Conservation (phyloP, 495 filamentous ascomycete genomes). For the Thozetella sp. region DNA sequence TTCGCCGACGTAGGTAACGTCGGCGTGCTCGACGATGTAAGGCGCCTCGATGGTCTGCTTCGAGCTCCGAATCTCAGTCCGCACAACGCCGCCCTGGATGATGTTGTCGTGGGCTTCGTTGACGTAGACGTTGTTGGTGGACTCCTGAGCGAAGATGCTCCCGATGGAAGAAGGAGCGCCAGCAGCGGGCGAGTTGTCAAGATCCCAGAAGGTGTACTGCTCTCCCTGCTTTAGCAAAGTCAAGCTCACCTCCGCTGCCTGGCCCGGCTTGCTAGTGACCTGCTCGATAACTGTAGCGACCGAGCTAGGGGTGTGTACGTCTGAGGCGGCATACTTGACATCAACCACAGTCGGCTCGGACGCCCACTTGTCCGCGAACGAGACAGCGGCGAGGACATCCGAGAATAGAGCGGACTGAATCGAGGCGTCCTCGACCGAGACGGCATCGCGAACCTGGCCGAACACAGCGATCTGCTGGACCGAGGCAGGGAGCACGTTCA, state of each 20-base stretch:
- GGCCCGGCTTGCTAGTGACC: conserved; percentile 63
- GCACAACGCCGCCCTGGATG: conserved; percentile 79
- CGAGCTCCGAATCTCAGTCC: conserved; percentile 84
- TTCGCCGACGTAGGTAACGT: conserved; percentile 77
- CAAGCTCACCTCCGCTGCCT: conserved; percentile 44
- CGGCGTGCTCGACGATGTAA: conserved; percentile 76
- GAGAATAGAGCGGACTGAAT: conserved; percentile 82
- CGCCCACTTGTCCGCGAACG: conserved; percentile 70
- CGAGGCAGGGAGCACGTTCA: conserved; percentile 74
- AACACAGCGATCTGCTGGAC: conserved; percentile 71
- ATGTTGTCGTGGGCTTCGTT: conserved; percentile 82
- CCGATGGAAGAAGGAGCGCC: conserved; percentile 68
- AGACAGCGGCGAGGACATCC: conserved; percentile 83
- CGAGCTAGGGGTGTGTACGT: conserved; percentile 79
- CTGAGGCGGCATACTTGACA: conserved; percentile 84
- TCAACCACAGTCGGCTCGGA: conserved; percentile 68
- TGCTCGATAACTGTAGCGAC: conserved; percentile 56
- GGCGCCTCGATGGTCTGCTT: conserved; percentile 81
- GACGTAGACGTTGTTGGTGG: conserved; percentile 74
- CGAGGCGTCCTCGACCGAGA: conserved; percentile 64
- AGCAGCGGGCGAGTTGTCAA: conserved; percentile 70
- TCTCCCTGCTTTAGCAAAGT: conserved; percentile 50
- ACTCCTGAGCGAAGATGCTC: conserved; percentile 73
- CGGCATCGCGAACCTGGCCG: conserved; percentile 57
- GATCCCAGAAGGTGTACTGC: conserved; percentile 94